These are phyloP conservation scores for carrot (Daucus carota) DNA, from an alignment of 129 eudicot species.

Conservation along the genomic window DH1_v3.0 NC_030381.2:42332001-42332500, in stretches of 20 bases:
- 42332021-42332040: slow-evolving; percentile 67
- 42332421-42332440: too few species aligned
- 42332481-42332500: too few species aligned
- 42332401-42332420: too few species aligned
- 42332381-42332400: too few species aligned
- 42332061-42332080: slow-evolving; percentile 79
- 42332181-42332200: neutral
- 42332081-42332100: slow-evolving; percentile 89
- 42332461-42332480: too few species aligned
- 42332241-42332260: neutral
- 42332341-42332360: neutral
- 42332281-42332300: neutral
- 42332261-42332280: neutral
- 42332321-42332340: neutral
- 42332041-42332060: slow-evolving; percentile 92
- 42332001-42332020: slow-evolving; percentile 89
- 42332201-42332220: too few species aligned
- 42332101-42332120: slow-evolving; percentile 79
- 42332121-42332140: slow-evolving; percentile 64
- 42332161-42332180: slow-evolving; percentile 1
- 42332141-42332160: slow-evolving; percentile 90
- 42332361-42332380: too few species aligned
- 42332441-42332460: too few species aligned
- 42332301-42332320: neutral
- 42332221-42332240: too few species aligned